Evolutionary conservation across 2,329 filamentous ascomycete species (phyloP).

Genomic region (Pseudophaeomoniella oleicola): DNA sequence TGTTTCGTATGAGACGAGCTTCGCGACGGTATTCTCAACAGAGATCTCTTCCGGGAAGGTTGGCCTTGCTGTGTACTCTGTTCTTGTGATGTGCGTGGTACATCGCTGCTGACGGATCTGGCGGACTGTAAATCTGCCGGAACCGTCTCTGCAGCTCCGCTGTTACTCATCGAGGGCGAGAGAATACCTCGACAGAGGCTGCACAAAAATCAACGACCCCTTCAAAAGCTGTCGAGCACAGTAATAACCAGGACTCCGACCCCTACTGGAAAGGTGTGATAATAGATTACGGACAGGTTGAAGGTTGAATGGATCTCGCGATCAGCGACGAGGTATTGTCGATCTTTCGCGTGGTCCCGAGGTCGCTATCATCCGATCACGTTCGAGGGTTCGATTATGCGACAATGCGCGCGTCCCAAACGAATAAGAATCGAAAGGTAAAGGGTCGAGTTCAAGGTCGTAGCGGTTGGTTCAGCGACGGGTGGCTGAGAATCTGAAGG

Average conservation of each 20-base stretch:
- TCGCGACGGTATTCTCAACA: conserved; percentile 3
- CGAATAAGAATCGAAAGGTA: background rate
- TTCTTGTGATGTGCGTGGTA: too few species aligned
- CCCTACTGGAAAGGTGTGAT: too few species aligned
- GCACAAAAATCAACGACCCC: too few species aligned
- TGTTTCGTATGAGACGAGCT: conserved; percentile 5
- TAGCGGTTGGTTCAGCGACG: too few species aligned
- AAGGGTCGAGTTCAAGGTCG: background rate
- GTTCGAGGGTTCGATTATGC: background rate
- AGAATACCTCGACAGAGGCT: too few species aligned
- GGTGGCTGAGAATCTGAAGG: background rate
- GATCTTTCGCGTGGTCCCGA: background rate
- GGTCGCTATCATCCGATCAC: background rate
- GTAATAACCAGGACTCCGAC: too few species aligned
- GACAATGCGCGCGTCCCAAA: background rate
- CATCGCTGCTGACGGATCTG: too few species aligned
- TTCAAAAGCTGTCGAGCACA: too few species aligned
- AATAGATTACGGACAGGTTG: too few species aligned
- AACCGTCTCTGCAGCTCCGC: background rate
- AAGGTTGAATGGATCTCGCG: background rate
- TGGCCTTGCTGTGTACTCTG: too few species aligned
- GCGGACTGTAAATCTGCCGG: too few species aligned
- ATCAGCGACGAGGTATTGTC: background rate
- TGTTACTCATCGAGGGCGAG: background rate
- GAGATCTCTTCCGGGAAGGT: conserved; percentile 3